A percentile compares a stretch with the other conserved stretches of the same genome.
Evolutionary conservation across 306 rosid species (phyloP).

Genomic region (Sicyos edulis): DNA sequence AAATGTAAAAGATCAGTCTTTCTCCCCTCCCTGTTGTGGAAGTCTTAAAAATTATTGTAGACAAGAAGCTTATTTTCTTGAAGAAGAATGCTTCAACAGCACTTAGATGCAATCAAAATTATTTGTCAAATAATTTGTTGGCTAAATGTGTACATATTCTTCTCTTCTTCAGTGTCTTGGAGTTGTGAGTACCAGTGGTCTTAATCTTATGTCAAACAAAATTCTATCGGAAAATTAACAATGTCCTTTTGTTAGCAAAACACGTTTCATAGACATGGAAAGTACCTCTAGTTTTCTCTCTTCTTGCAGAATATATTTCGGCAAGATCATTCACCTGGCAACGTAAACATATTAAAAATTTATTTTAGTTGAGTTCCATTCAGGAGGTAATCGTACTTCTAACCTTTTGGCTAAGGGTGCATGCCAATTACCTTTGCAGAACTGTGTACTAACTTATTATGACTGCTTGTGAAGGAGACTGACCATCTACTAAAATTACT

Average conservation of each 20-base stretch:
- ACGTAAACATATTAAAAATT: neutral
- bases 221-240: neutral
- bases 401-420: too few relatives aligned
- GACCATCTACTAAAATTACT: neutral
- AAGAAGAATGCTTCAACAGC: neutral
- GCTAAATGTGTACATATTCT: neutral
- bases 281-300: neutral
- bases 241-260: neutral
- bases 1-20: neutral
- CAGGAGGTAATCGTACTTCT: too few relatives aligned
- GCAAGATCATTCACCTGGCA: neutral
- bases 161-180: neutral
- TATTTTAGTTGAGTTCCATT: too few relatives aligned
- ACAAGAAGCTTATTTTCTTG: neutral
- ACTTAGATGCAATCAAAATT: neutral
- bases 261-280: neutral
- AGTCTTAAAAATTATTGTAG: too few relatives aligned
- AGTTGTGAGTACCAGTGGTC: neutral
- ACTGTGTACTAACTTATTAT: too few relatives aligned
- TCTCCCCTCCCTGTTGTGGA: too few relatives aligned
- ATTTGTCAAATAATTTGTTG: neutral
- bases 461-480: constrained; percentile 1
- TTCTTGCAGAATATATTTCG: neutral
- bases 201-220: neutral
- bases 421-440: too few relatives aligned